Conservation (phyloP, 495 filamentous ascomycete genomes). For the Pseudoneurospora amorphoporcata region DNA sequence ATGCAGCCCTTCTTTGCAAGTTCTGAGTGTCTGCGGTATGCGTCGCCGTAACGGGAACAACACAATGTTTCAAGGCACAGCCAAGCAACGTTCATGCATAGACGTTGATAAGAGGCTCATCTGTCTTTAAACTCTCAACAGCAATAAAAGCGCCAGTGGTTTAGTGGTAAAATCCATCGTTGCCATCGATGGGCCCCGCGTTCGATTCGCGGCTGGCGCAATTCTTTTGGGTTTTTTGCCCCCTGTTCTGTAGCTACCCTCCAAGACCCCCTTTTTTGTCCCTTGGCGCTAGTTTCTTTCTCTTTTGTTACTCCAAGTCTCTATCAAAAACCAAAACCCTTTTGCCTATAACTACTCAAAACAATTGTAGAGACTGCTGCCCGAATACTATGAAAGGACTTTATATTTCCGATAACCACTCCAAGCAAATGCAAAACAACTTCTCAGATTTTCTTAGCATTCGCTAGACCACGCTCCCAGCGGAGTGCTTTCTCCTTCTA, state of each 20-base stretch:
- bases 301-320: background rate
- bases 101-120: background rate
- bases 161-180: slow-evolving; percentile 46
- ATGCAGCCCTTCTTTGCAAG: background rate
- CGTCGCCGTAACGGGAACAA: background rate
- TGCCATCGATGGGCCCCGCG: slow-evolving; percentile 44
- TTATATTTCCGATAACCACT: background rate
- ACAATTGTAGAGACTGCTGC: too few species aligned
- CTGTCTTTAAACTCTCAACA: background rate
- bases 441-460: background rate
- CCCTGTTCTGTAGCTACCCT: background rate
- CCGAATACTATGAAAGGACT: background rate
- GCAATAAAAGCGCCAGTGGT: slow-evolving; percentile 22
- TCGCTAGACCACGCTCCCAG: background rate
- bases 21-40: background rate
- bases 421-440: background rate
- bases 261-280: too few species aligned
- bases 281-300: background rate
- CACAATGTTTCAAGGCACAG: background rate
- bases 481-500: background rate
- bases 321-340: background rate
- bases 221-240: slow-evolving; percentile 5
- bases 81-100: background rate
- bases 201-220: slow-evolving; percentile 42
- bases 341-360: background rate